phyloP scores from a whole-genome alignment of 352 stramenopile genomes.

The Phytophthora megakarya region DNA sequence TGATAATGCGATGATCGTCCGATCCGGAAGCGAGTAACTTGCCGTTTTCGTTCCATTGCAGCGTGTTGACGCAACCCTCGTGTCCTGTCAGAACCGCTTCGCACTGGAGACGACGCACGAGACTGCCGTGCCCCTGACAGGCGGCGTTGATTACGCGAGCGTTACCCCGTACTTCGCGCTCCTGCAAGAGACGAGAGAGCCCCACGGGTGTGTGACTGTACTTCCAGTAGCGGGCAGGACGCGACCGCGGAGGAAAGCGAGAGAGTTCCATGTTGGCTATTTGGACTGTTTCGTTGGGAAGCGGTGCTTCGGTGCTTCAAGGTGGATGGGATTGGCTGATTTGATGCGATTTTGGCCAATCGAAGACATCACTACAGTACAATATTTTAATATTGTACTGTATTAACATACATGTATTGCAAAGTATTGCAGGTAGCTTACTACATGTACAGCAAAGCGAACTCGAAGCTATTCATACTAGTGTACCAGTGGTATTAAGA shows the following conservation, averaged over 20 bases:
- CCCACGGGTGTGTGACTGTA: constrained; percentile 32
- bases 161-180: constrained; percentile 64
- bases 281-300: constrained; percentile 12
- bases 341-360: background rate
- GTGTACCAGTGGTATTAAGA: too few species aligned
- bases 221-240: constrained; percentile 40
- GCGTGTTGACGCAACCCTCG: constrained; percentile 83
- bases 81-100: constrained; percentile 64
- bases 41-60: constrained; percentile 80
- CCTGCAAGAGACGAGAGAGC: constrained; percentile 47
- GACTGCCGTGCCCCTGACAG: constrained; percentile 57
- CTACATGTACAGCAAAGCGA: too few species aligned
- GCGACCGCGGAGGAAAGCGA: constrained; percentile 2
- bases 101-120: constrained; percentile 64
- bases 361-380: too few species aligned
- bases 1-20: constrained; percentile 77
- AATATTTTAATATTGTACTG: too few species aligned
- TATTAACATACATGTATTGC: too few species aligned
- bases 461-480: too few species aligned
- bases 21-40: constrained; percentile 77
- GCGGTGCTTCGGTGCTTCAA: constrained; percentile 20
- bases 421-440: too few species aligned
- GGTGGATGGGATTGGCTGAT: constrained; percentile 12
- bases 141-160: constrained; percentile 44
- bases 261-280: constrained; percentile 26